A percentile compares a stretch with the other conserved stretches of the same genome.
Conservation (phyloP, 352 stramenopile species). For the Blastocystis sp. region DNA sequence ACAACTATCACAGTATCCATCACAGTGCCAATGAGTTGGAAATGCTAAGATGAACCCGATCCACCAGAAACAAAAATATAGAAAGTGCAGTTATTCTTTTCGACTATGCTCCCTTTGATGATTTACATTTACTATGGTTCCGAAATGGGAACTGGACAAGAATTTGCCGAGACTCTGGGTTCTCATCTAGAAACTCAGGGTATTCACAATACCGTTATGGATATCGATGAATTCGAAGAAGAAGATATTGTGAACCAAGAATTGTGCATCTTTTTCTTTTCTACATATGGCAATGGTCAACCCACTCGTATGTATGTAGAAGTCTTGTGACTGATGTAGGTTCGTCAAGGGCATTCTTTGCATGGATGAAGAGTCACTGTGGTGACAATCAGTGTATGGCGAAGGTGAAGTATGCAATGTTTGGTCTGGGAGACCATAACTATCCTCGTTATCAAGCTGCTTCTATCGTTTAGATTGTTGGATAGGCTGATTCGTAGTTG, state of each 20-base stretch:
- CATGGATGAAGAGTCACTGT: constrained; percentile 58
- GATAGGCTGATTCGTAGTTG: background rate
- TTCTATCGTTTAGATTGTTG: background rate
- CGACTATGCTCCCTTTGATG: constrained; percentile 8
- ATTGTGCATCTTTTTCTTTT: constrained; percentile 59
- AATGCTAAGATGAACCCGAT: background rate
- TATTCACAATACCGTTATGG: constrained; percentile 46
- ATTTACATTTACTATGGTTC: constrained; percentile 61
- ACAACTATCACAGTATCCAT: constrained; percentile 37
- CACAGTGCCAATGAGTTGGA: background rate
- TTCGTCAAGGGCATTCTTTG: constrained; percentile 46
- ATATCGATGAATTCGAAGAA: constrained; percentile 59
- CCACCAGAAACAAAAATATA: background rate
- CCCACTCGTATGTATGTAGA: background rate
- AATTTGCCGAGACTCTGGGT: constrained; percentile 43
- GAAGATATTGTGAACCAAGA: constrained; percentile 42
- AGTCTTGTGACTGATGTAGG: background rate
- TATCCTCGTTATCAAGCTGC: constrained; percentile 50
- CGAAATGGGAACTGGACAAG: constrained; percentile 54
- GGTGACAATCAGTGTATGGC: background rate
- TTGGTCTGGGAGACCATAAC: constrained; percentile 51
- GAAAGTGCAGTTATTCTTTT: background rate
- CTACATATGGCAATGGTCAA: constrained; percentile 52
- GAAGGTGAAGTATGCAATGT: constrained; percentile 54
- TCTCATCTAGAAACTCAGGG: constrained; percentile 1